Conservation (phyloP, 176 grass and related monocot species). For the Phoenix dactylifera region DNA sequence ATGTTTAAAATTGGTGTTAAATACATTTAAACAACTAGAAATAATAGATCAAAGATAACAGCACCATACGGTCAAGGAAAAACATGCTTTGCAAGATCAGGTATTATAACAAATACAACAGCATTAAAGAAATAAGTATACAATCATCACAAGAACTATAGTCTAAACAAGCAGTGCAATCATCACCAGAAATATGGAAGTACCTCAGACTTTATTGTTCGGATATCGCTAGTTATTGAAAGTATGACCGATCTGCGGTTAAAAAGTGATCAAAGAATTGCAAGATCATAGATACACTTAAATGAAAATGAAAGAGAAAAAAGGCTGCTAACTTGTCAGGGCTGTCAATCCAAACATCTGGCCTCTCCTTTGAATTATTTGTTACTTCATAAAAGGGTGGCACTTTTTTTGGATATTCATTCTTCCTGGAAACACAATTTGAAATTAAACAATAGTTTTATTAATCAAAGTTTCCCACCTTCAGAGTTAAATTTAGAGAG, state of each 20-base stretch:
- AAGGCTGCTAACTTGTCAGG: constrained; percentile 69
- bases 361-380: constrained; percentile 94
- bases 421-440: constrained; percentile 47
- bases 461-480: no score
- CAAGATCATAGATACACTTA: constrained; percentile 10
- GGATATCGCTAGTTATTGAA: constrained; percentile 93
- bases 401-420: constrained; percentile 65
- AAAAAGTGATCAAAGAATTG: constrained; percentile 31
- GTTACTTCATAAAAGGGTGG: constrained; percentile 91
- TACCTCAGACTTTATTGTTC: constrained; percentile 96
- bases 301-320: constrained; percentile 21
- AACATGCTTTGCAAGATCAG: no score
- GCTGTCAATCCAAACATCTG: constrained; percentile 97
- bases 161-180: no score
- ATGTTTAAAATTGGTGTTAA: constrained; percentile 26
- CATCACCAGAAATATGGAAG: no score
- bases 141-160: no score
- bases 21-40: not conserved
- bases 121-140: no score
- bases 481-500: no score
- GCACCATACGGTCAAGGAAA: no score
- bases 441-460: no score
- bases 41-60: no score
- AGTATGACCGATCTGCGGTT: constrained; percentile 76
- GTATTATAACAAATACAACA: no score